Conservation (phyloP, 768 basidiomycete species). For the Phaeotremella skinneri region DNA sequence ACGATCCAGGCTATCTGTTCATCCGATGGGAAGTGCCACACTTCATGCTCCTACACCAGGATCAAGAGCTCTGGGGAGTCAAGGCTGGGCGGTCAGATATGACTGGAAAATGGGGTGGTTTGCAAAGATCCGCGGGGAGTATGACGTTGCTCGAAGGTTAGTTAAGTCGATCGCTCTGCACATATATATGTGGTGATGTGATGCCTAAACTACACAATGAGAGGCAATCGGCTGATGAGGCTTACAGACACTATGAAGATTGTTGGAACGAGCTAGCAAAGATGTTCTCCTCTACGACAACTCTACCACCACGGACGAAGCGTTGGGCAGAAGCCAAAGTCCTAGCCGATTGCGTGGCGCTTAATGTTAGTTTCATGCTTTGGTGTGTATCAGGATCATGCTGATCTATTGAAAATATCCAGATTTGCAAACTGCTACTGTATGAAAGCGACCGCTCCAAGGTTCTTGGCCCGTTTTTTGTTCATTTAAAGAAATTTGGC, state of each 20-base stretch:
- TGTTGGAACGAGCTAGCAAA: constrained; percentile 77
- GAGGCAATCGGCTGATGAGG: background rate
- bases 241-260: constrained; percentile 85
- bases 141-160: constrained; percentile 87
- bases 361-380: constrained; percentile 63
- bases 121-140: constrained; percentile 89
- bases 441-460: constrained; percentile 84
- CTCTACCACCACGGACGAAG: constrained; percentile 87
- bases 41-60: constrained; percentile 28
- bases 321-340: constrained; percentile 99
- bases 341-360: constrained; percentile 83
- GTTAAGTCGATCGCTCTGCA: constrained; percentile 44
- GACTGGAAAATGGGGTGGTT: constrained; percentile 98
- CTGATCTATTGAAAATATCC: constrained; percentile 5
- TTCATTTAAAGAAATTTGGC: constrained; percentile 78
- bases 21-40: constrained; percentile 56
- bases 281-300: constrained; percentile 84
- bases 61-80: constrained; percentile 66
- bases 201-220: background rate
- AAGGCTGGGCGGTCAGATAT: constrained; percentile 94
- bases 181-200: too few relatives aligned
- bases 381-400: background rate
- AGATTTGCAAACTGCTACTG: constrained; percentile 87
- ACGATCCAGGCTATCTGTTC: constrained; percentile 61
- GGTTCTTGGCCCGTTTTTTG: constrained; percentile 75